Conservation (phyloP, 202 grass and related monocot species). For the Eragrostis tef region DNA sequence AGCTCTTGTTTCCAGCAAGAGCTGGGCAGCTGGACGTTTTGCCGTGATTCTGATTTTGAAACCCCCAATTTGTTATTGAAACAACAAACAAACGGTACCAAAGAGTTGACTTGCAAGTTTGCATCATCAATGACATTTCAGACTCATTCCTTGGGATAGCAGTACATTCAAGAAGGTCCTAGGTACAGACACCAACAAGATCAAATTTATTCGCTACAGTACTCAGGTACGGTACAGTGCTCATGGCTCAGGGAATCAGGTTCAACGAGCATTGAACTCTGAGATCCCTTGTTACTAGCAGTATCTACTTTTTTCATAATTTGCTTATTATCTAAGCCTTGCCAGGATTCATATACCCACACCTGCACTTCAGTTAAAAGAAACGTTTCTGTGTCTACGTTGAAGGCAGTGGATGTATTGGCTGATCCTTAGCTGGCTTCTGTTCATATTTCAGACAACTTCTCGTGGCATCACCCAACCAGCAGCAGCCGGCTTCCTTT, state of each 20-base stretch:
- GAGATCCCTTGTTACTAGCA: background rate
- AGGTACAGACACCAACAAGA: slow-evolving; percentile 14
- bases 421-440: background rate
- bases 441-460: background rate
- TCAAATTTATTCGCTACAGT: slow-evolving; percentile 3
- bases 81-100: background rate
- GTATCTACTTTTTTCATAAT: too few species aligned
- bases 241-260: background rate
- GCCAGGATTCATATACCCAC: background rate
- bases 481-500: background rate
- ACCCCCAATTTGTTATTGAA: background rate
- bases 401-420: background rate
- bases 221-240: background rate
- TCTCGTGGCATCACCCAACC: background rate
- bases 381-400: background rate
- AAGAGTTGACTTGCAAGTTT: slow-evolving; percentile 16
- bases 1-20: too few species aligned
- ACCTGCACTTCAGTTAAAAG: background rate
- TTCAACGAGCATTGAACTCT: slow-evolving; percentile 39
- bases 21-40: too few species aligned
- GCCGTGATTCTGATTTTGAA: too few species aligned
- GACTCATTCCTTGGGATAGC: background rate
- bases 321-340: background rate
- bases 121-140: background rate
- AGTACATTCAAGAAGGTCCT: background rate